These are phyloP conservation scores for Zychaea mexicana DNA, from an alignment of 371 early-diverging fungal species.

Conservation along the genomic window DNA sequence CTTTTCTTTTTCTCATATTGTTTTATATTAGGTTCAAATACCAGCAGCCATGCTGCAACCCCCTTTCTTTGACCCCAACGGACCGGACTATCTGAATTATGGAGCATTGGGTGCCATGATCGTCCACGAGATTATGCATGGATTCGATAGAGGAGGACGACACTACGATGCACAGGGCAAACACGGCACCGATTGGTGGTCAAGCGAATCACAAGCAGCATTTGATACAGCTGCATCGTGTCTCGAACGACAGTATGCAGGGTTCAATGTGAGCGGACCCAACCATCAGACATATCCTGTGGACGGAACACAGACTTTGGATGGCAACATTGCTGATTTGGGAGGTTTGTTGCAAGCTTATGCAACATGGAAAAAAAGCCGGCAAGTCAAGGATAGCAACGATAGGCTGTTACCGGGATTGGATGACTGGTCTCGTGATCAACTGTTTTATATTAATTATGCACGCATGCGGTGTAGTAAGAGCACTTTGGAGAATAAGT, in stretches of 20 bases:
- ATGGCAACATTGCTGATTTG: conserved; percentile 75
- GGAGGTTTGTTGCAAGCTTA: conserved; percentile 54
- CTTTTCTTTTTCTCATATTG: neutral
- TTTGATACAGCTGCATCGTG: conserved; percentile 61
- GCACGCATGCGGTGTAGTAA: conserved; percentile 60
- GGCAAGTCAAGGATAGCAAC: neutral
- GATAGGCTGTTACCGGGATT: conserved; percentile 50
- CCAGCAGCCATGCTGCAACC: conserved; percentile 57
- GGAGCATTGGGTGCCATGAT: conserved; percentile 15
- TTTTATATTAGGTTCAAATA: conserved; percentile 39
- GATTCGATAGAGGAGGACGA: conserved; percentile 59
- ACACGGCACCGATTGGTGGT: conserved; percentile 66
- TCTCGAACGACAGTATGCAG: conserved; percentile 63
- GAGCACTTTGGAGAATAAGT: conserved; percentile 38
- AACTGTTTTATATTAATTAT: conserved; percentile 62
- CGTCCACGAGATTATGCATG: conserved; percentile 39
- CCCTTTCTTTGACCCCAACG: conserved; percentile 50
- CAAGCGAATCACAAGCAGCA: conserved; percentile 39
- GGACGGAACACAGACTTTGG: conserved; percentile 64
- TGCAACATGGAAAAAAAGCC: conserved; percentile 45
- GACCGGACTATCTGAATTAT: conserved; percentile 31
- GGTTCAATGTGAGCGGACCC: conserved; percentile 46
- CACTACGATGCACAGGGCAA: conserved; percentile 51
- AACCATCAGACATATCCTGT: conserved; percentile 47
- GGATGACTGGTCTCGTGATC: conserved; percentile 49